phyloP scores from a whole-genome alignment of 805 yeast species.

The Lachancea mirantina region DNA sequence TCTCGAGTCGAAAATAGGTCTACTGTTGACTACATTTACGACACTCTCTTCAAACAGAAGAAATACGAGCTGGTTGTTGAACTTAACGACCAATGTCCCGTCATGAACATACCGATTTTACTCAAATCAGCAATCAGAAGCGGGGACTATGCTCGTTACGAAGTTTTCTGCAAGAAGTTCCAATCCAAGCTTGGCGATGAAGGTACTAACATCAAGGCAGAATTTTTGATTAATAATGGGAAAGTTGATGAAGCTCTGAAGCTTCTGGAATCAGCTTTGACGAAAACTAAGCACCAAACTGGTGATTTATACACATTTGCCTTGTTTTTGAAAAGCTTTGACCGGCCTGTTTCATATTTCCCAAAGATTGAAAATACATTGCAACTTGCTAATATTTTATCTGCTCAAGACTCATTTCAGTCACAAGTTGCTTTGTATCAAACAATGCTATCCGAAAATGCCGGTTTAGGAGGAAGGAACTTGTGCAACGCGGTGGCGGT shows the following conservation, averaged over 20 bases:
- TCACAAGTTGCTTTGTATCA: slow-evolving; percentile 14
- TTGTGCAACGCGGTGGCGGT: slow-evolving; percentile 6
- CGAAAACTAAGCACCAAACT: slow-evolving; percentile 13
- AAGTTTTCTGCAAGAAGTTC: slow-evolving; percentile 14
- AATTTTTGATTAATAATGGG: slow-evolving; percentile 17
- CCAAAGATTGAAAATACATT: slow-evolving; percentile 19
- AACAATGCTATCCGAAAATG: slow-evolving; percentile 1
- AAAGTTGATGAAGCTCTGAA: slow-evolving; percentile 20
- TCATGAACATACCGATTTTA: slow-evolving; percentile 18
- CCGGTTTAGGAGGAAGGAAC: neutral
- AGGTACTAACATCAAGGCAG: slow-evolving; percentile 16
- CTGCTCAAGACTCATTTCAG: slow-evolving; percentile 17
- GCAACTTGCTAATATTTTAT: slow-evolving; percentile 25
- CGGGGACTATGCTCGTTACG: slow-evolving; percentile 19
- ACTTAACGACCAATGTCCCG: slow-evolving; percentile 24
- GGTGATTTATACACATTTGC: slow-evolving; percentile 22
- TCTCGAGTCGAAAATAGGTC: slow-evolving; percentile 24
- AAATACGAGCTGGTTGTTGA: slow-evolving; percentile 15
- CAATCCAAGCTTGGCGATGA: slow-evolving; percentile 12
- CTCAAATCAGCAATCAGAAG: slow-evolving; percentile 22
- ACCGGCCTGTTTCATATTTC: slow-evolving; percentile 7
- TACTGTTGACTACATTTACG: slow-evolving; percentile 19
- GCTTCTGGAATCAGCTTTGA: slow-evolving; percentile 11
- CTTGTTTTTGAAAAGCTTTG: slow-evolving; percentile 20
- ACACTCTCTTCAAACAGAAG: slow-evolving; percentile 14